A percentile compares a stretch with the other conserved stretches of the same genome.
Conservation (phyloP, 495 filamentous ascomycete genomes). For the Annulohypoxylon bovei region DNA sequence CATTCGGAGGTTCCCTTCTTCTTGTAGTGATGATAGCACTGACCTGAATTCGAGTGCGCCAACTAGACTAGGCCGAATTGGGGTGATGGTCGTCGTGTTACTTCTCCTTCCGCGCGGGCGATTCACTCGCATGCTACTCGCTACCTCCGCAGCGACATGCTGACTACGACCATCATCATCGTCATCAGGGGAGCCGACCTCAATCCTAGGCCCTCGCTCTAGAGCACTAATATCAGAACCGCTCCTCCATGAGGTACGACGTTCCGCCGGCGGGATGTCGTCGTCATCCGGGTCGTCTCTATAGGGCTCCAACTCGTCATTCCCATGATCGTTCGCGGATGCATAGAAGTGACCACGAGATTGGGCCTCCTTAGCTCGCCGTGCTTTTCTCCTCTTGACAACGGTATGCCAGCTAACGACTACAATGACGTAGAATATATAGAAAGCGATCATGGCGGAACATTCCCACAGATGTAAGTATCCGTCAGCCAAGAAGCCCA, state of each 20-base stretch:
- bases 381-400: constrained; percentile 66
- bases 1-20: constrained; percentile 75
- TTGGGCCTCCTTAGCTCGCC: constrained; percentile 70
- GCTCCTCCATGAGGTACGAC: constrained; percentile 36
- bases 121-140: constrained; percentile 90
- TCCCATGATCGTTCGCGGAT: constrained; percentile 53
- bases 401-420: constrained; percentile 96
- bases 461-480: constrained; percentile 89
- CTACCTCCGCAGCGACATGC: constrained; percentile 81
- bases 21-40: constrained; percentile 82
- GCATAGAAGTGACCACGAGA: constrained; percentile 78
- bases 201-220: constrained; percentile 67
- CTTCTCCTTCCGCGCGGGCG: constrained; percentile 74
- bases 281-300: constrained; percentile 77
- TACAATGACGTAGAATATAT: constrained; percentile 86
- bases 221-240: constrained; percentile 75
- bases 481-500: constrained; percentile 88
- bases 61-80: constrained; percentile 91
- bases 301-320: constrained; percentile 72
- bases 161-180: constrained; percentile 78
- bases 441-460: constrained; percentile 87
- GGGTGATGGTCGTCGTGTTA: constrained; percentile 74
- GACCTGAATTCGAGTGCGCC: constrained; percentile 94
- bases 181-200: constrained; percentile 60
- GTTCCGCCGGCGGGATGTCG: constrained; percentile 65